Evolutionary conservation across 352 stramenopile genomes (phyloP), one percentile per base, ranked within the genome.

Genomic region (Thalassiosira mediterranea): DNA sequence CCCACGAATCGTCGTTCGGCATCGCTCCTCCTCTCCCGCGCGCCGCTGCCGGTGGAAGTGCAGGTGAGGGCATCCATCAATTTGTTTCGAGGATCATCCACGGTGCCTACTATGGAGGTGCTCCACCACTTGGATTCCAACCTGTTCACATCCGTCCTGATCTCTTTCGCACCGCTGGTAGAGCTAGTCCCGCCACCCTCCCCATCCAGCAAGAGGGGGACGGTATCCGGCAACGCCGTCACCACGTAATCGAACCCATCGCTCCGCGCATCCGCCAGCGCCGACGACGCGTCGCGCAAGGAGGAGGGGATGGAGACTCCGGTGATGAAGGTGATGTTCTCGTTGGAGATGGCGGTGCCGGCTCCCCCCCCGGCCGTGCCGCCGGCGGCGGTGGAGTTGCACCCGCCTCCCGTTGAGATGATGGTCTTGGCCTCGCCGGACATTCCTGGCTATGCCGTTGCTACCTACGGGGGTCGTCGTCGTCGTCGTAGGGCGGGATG

Each of bases 61-160:
- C 15, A 34, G 2, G 70, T 70, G 19, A 76, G 44, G 25, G 65
- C 52, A 5, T 62, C 3, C 0, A 81, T 17, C 7, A 81, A 28
- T 42, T 56, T 25, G 40, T 32, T 63, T 75, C 59, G 42, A 29
- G 73, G 73, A 75, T 72, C 66, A 17, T 3, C 31, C 0, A 86
- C 72, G n/a, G 78, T 70, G 8, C 85, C 85, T 5, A 91, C 82
- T 0, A 91, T 57, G 17, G 69, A 83, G 1, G 82, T 91, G 44
- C 72, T 72, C 85, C 85, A 91, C 85, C 85, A 91, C 53, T 75
- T 74, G 29, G 63, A 74, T 19, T 83, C 76, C 23, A 91, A 47
- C 4, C 34, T 25, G 0, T 66, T 86, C 0, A 91, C 76, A 66
- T 91, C 82, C 0, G 54, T 37, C 49, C 82, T 54, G 1, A 57